Conservation (phyloP, 345 rosid species). For the Brassica carinata region DNA sequence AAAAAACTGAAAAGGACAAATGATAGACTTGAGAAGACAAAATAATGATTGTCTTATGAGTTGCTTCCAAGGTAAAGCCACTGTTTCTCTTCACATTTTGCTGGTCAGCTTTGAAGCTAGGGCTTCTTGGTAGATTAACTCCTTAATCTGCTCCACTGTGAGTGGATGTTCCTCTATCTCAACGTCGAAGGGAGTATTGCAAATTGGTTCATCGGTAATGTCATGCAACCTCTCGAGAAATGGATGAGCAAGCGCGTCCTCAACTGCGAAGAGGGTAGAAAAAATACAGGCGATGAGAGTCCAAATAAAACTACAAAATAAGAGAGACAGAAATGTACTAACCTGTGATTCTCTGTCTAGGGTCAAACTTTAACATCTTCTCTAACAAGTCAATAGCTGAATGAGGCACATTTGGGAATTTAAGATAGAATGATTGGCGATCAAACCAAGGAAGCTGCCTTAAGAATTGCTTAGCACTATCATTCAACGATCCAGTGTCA, state of each 20-base stretch:
- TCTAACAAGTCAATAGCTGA: constrained; percentile 81
- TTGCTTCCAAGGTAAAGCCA: constrained; percentile 1
- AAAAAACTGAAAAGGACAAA: not conserved
- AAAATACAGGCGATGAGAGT: not conserved
- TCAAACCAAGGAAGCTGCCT: constrained; percentile 55
- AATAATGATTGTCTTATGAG: not conserved
- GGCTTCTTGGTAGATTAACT: constrained; percentile 75
- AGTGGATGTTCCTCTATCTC: constrained; percentile 76
- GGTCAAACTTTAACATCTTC: constrained; percentile 90
- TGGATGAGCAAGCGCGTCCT: constrained; percentile 86
- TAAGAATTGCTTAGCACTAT: constrained; percentile 78
- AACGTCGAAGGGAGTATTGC: constrained; percentile 67
- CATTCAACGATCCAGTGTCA: constrained; percentile 71
- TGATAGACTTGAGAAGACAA: not conserved
- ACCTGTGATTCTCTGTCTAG: constrained; percentile 81
- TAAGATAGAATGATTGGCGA: constrained; percentile 73
- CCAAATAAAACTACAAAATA: not conserved
- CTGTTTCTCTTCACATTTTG: not conserved
- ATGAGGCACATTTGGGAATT: constrained; percentile 69
- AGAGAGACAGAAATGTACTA: constrained; percentile 26
- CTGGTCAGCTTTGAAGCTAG: constrained; percentile 78
- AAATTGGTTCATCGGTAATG: constrained; percentile 73
- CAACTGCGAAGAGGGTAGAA: constrained; percentile 46
- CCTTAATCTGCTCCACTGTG: constrained; percentile 79
- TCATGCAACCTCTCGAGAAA: constrained; percentile 65